Conservation (phyloP, 345 rosid species). For the Eucalyptus leucophloia region DNA sequence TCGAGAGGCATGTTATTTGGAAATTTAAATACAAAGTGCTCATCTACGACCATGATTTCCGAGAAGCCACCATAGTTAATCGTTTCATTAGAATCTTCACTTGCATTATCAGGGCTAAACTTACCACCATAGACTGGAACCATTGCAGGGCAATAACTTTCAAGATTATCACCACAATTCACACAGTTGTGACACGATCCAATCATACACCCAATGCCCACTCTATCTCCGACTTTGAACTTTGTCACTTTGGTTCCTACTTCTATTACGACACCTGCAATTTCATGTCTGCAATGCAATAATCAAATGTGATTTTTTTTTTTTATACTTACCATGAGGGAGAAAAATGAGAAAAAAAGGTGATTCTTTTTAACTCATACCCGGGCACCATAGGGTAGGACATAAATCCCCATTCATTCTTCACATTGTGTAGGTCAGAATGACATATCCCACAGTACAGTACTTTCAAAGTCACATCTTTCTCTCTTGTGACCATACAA, state of each 20-base stretch:
- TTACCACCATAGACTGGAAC: not conserved
- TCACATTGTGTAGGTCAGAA: slow-evolving; percentile 26
- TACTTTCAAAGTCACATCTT: slow-evolving; percentile 25
- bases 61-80: slow-evolving; percentile 34
- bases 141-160: slow-evolving; percentile 36
- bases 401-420: slow-evolving; percentile 31
- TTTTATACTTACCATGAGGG: not conserved
- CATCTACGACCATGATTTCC: slow-evolving; percentile 10
- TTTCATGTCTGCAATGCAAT: slow-evolving; percentile 19
- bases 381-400: slow-evolving; percentile 45
- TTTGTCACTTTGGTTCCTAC: slow-evolving; percentile 23
- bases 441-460: slow-evolving; percentile 48
- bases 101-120: not conserved
- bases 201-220: slow-evolving; percentile 36
- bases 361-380: not conserved
- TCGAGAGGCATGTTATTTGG: slow-evolving; percentile 23
- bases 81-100: slow-evolving; percentile 3
- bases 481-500: slow-evolving; percentile 21
- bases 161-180: slow-evolving; percentile 28
- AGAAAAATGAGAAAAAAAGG: not conserved
- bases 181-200: slow-evolving; percentile 40
- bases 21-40: slow-evolving; percentile 13
- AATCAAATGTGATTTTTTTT: not conserved
- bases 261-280: slow-evolving; percentile 17
- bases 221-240: slow-evolving; percentile 23